Conservation (phyloP, 2,329 filamentous ascomycete genomes). For the Fusarium sp. region DNA sequence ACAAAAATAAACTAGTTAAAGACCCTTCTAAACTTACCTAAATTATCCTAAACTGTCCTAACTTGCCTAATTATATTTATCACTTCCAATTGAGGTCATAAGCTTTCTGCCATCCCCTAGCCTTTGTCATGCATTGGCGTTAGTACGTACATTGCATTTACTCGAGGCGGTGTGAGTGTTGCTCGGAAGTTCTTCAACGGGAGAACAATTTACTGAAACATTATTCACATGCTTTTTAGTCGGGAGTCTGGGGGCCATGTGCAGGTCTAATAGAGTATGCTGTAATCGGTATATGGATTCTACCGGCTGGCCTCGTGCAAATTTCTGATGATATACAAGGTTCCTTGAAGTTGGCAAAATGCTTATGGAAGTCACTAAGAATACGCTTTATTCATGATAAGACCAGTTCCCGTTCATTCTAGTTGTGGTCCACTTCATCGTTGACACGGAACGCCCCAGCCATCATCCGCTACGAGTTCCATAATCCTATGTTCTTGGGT, state of each 20-base stretch:
- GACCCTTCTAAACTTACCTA: too few species aligned
- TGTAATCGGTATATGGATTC: background rate
- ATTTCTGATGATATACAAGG: background rate
- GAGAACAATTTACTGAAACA: background rate
- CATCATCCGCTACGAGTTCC: background rate
- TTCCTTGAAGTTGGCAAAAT: background rate
- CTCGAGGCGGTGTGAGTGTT: conserved; percentile 14
- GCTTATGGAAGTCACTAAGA: background rate
- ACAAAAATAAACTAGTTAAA: too few species aligned
- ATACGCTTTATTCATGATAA: conserved; percentile 6
- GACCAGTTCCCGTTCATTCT: conserved; percentile 39
- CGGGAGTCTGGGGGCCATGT: background rate
- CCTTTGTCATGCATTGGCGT: background rate
- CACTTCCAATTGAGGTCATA: too few species aligned
- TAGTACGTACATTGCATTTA: conserved; percentile 4
- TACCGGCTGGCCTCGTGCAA: background rate
- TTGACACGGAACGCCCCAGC: conserved; percentile 6
- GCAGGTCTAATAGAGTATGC: background rate
- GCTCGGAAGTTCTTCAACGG: background rate
- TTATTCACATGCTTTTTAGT: conserved; percentile 7
- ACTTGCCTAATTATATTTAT: too few species aligned
- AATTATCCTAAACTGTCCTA: too few species aligned
- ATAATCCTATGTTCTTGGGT: background rate
- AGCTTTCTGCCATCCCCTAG: too few species aligned
- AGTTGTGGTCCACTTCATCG: conserved; percentile 26